phyloP scores from a whole-genome alignment of 257 asterid species.

The Solanum pennellii region DNA sequence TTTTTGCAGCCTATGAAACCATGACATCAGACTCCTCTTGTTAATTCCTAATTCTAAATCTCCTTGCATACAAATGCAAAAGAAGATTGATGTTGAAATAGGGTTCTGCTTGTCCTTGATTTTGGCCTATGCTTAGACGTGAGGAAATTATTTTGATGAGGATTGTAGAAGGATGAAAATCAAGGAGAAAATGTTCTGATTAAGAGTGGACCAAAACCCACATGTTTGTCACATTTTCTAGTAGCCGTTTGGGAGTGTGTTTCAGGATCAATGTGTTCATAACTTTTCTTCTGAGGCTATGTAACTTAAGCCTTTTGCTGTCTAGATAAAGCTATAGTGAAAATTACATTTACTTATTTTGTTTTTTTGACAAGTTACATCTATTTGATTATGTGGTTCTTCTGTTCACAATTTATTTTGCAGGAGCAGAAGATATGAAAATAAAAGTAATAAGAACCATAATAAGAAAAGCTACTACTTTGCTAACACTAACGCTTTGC shows the following conservation, averaged over 20 bases:
- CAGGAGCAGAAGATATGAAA: not conserved
- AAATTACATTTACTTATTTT: not conserved
- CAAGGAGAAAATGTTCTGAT: not conserved
- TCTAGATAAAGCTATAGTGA: not conserved
- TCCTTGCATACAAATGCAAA: not conserved
- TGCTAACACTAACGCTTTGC: not conserved
- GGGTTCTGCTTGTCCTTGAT: not conserved
- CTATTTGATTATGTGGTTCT: not conserved
- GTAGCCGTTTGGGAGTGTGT: not conserved
- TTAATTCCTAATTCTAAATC: not conserved
- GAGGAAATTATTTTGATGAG: not conserved
- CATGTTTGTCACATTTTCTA: not conserved
- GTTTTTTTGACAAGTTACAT: not conserved
- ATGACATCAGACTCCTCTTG: not conserved
- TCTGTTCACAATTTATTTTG: not conserved
- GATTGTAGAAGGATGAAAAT: not conserved
- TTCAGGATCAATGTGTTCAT: not conserved
- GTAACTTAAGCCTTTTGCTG: not conserved
- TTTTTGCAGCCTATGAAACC: not conserved
- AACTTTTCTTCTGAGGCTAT: not conserved
- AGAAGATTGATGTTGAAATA: not conserved
- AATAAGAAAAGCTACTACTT: not conserved
- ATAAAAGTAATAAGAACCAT: not conserved
- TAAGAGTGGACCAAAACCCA: not conserved
- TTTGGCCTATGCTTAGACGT: not conserved